A percentile compares a stretch with the other conserved stretches of the same genome.
phyloP scores from a whole-genome alignment of 1,139 yeast species.

The Hyphopichia buzzinii region DNA sequence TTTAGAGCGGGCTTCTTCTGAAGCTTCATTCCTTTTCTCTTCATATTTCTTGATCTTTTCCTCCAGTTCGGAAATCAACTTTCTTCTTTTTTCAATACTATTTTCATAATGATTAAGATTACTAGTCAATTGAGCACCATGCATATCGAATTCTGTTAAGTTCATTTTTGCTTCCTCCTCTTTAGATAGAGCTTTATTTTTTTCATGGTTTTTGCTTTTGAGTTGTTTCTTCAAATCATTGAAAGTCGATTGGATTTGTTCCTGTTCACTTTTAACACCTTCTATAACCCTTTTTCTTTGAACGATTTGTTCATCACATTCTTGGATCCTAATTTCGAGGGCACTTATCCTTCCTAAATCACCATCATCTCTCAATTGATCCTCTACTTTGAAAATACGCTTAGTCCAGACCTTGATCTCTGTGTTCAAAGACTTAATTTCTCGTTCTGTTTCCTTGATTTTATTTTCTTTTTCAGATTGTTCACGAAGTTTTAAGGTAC shows the following conservation, averaged over 20 bases:
- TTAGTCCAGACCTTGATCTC: slow-evolving; percentile 16
- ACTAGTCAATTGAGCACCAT: slow-evolving; percentile 6
- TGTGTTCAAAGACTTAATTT: slow-evolving; percentile 7
- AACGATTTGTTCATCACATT: slow-evolving; percentile 23
- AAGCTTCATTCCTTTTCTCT: slow-evolving; percentile 18
- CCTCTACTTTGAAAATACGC: slow-evolving; percentile 22
- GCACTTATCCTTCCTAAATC: slow-evolving; percentile 32
- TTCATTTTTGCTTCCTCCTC: background rate
- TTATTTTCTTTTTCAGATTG: slow-evolving; percentile 15
- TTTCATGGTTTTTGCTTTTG: background rate
- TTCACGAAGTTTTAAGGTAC: slow-evolving; percentile 13
- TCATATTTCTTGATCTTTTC: slow-evolving; percentile 15
- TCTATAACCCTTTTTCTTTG: slow-evolving; percentile 25
- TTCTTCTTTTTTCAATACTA: slow-evolving; percentile 10
- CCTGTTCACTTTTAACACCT: slow-evolving; percentile 9
- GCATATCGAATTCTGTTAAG: slow-evolving; percentile 11
- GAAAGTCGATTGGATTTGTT: slow-evolving; percentile 6
- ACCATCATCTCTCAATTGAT: slow-evolving; percentile 33
- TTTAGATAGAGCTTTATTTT: background rate
- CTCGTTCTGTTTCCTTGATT: slow-evolving; percentile 9
- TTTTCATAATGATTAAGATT: slow-evolving; percentile 13
- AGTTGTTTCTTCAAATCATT: background rate
- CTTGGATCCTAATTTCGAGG: slow-evolving; percentile 29
- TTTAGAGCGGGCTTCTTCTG: slow-evolving; percentile 27
- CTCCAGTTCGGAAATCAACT: slow-evolving; percentile 11